These are phyloP conservation scores for Magnolia changhungtana DNA, from an alignment of 164 flowering plant genomes.

Conservation along the genomic window DNA sequence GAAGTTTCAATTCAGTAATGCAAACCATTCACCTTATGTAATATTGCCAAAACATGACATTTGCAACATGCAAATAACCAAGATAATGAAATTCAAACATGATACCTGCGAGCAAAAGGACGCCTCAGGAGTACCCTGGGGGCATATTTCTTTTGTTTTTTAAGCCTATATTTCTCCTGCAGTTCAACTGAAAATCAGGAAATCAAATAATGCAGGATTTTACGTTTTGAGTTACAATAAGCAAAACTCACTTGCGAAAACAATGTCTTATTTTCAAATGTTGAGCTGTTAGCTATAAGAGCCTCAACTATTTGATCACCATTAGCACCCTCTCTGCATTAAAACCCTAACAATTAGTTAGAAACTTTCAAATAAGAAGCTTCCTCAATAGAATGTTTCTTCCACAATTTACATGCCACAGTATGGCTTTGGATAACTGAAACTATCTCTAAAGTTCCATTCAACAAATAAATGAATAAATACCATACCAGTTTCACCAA, in stretches of 20 bases:
- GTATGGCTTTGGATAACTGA: neutral
- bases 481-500: neutral
- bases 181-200: conserved; percentile 23
- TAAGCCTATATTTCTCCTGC: conserved; percentile 88
- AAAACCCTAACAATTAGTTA: conserved; percentile 13
- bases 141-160: conserved; percentile 94
- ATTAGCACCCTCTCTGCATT: conserved; percentile 73
- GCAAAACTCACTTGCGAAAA: conserved; percentile 74
- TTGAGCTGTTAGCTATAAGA: conserved; percentile 85
- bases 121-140: conserved; percentile 88
- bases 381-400: neutral
- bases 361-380: neutral
- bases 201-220: neutral
- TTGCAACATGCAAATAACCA: neutral
- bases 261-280: conserved; percentile 80
- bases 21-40: neutral
- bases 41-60: neutral
- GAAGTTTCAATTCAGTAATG: neutral
- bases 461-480: neutral
- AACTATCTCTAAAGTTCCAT: neutral
- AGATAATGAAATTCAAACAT: neutral
- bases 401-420: neutral
- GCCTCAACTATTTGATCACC: conserved; percentile 92
- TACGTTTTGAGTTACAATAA: neutral
- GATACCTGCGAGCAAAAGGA: conserved; percentile 82